These are phyloP conservation scores for Moesziomyces sp. DNA, from an alignment of 1,284 basidiomycete species.

Conservation along the genomic window DNA sequence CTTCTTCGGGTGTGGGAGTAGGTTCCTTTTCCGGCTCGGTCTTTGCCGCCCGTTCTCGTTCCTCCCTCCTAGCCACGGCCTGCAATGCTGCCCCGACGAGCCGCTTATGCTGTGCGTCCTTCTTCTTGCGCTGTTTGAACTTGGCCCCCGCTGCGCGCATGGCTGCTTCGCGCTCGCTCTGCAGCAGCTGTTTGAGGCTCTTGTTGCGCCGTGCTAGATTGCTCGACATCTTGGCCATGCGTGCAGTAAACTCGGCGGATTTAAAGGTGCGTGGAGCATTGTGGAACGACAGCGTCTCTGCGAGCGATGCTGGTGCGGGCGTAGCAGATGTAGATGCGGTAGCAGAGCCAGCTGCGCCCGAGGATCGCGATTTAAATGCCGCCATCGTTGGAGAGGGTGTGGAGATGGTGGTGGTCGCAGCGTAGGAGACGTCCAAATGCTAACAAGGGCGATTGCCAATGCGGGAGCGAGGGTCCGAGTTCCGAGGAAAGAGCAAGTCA, in stretches of 20 bases:
- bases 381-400: conserved; percentile 4
- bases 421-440: no score
- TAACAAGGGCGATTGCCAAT: neutral
- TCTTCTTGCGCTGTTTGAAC: conserved; percentile 41
- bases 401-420: neutral
- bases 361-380: conserved; percentile 13
- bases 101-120: conserved; percentile 23
- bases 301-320: conserved; percentile 33
- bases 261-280: conserved; percentile 49
- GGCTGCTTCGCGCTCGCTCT: conserved; percentile 55
- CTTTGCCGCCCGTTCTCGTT: conserved; percentile 27
- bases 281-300: conserved; percentile 50
- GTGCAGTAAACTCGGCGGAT: conserved; percentile 26
- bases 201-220: conserved; percentile 55
- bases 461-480: neutral
- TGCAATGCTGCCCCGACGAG: conserved; percentile 43
- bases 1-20: conserved; percentile 1
- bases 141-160: conserved; percentile 39
- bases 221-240: conserved; percentile 42
- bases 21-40: conserved; percentile 1
- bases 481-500: neutral
- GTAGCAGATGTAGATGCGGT: conserved; percentile 28
- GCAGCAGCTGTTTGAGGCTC: conserved; percentile 61
- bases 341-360: conserved; percentile 5
- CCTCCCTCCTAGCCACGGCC: conserved; percentile 33